Percentiles rank a stretch among this genome's conserved stretches.
Conservation (phyloP, 2,329 filamentous ascomycete species). For the Trichoderma arundinaceum region DNA sequence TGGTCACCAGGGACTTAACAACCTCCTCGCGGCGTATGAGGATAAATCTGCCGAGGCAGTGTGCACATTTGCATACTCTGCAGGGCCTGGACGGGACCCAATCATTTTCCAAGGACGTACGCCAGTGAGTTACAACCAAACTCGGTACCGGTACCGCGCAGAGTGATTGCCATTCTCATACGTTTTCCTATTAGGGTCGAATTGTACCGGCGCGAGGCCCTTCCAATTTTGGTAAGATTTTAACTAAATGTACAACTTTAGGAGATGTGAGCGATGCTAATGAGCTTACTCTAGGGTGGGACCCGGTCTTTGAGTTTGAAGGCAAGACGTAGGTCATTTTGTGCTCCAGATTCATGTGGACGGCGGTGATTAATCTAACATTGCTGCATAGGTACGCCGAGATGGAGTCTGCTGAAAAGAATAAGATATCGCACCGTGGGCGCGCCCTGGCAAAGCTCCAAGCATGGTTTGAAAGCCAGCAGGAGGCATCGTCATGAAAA, state of each 20-base stretch:
- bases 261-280: not conserved
- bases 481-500: not conserved
- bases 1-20: conserved; percentile 86
- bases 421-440: conserved; percentile 88
- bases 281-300: conserved; percentile 71
- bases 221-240: conserved; percentile 74
- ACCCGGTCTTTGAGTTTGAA: conserved; percentile 92
- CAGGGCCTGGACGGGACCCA: conserved; percentile 81
- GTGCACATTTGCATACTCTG: conserved; percentile 92
- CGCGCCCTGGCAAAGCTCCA: conserved; percentile 88
- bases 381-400: conserved; percentile 73
- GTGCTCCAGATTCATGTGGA: not conserved
- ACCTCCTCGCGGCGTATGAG: conserved; percentile 83
- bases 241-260: not conserved
- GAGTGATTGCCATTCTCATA: conserved; percentile 9
- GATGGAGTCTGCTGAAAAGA: conserved; percentile 89
- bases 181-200: conserved; percentile 58
- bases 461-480: conserved; percentile 65
- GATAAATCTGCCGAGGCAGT: conserved; percentile 93
- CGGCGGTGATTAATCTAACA: conserved; percentile 2
- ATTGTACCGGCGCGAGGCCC: conserved; percentile 86
- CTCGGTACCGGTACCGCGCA: not conserved
- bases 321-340: conserved; percentile 70
- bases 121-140: conserved; percentile 57
- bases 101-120: conserved; percentile 92